These are phyloP conservation scores for Fagopyrum esculentum DNA, from an alignment of 148 eudicot genomes.

Conservation along the genomic window DNA sequence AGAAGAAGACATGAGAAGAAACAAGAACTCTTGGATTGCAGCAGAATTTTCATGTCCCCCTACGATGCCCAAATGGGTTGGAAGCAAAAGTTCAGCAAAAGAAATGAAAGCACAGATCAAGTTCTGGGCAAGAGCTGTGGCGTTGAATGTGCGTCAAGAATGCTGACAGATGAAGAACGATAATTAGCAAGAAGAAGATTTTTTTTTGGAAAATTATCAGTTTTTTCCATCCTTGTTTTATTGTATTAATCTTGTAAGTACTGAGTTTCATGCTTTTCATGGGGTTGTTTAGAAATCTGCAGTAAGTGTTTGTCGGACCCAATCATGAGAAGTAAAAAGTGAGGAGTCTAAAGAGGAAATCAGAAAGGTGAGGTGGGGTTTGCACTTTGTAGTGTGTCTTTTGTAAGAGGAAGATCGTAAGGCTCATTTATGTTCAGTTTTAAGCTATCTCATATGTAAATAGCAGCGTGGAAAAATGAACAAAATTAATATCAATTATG, in stretches of 20 bases:
- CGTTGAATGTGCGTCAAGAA: slow-evolving; percentile 63
- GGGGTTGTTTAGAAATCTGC: background rate
- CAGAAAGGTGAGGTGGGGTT: slow-evolving; percentile 5
- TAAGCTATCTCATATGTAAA: background rate
- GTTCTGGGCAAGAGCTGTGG: slow-evolving; percentile 92
- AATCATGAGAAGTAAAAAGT: slow-evolving; percentile 9
- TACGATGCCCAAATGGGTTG: slow-evolving; percentile 29
- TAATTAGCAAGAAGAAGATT: background rate
- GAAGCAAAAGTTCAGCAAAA: slow-evolving; percentile 32
- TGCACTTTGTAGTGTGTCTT: background rate
- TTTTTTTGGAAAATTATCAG: background rate
- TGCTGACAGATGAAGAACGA: slow-evolving; percentile 24
- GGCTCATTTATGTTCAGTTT: background rate
- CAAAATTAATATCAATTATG: too few species aligned
- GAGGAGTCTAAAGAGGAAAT: background rate
- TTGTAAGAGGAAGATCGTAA: background rate
- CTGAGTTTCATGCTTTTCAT: background rate
- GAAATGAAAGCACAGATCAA: slow-evolving; percentile 79
- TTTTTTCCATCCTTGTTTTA: background rate
- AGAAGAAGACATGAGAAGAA: slow-evolving; percentile 2
- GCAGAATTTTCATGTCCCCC: background rate
- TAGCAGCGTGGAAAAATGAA: too few species aligned
- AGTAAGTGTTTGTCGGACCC: background rate
- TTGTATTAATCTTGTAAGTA: background rate
- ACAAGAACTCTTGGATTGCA: slow-evolving; percentile 20